phyloP scores from a whole-genome alignment of 164 flowering plant genomes.

The Tinospora cordifolia region DNA sequence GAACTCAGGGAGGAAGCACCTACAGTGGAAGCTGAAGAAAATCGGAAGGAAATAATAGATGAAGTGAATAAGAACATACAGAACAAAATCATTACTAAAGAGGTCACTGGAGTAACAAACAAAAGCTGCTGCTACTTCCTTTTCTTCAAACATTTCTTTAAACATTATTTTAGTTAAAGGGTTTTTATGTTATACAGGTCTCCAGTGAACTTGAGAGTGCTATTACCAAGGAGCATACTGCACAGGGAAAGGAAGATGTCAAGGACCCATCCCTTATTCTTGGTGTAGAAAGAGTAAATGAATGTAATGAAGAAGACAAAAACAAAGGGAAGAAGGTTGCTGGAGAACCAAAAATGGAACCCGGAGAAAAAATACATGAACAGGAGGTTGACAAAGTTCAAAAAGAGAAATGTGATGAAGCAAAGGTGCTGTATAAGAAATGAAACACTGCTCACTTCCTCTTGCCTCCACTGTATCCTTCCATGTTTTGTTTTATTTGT shows the following conservation, averaged over 20 bases:
- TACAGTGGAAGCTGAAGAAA: constrained; percentile 13
- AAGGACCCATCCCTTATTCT: constrained; percentile 14
- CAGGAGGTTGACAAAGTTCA: constrained; percentile 14
- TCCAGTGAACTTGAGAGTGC: neutral
- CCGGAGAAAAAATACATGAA: constrained; percentile 4
- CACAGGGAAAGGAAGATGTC: constrained; percentile 17
- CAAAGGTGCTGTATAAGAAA: neutral
- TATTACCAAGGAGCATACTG: neutral
- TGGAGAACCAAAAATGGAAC: neutral
- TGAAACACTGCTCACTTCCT: neutral
- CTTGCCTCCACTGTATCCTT: neutral
- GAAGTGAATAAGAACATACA: constrained; percentile 16
- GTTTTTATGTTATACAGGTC: constrained; percentile 1
- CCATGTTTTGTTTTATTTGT: constrained; percentile 1
- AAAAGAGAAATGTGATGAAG: constrained; percentile 8
- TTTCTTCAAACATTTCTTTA: neutral
- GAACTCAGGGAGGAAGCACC: constrained; percentile 7
- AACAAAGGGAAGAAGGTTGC: constrained; percentile 1
- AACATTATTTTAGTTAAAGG: neutral
- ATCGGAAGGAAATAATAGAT: constrained; percentile 11
- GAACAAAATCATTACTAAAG: constrained; percentile 16
- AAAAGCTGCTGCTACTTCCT: neutral
- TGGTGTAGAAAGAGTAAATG: constrained; percentile 15
- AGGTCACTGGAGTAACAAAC: constrained; percentile 16
- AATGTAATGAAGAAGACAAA: constrained; percentile 18